phyloP scores from a whole-genome alignment of 2,329 filamentous ascomycete species.

The Fusarium sp. region DNA sequence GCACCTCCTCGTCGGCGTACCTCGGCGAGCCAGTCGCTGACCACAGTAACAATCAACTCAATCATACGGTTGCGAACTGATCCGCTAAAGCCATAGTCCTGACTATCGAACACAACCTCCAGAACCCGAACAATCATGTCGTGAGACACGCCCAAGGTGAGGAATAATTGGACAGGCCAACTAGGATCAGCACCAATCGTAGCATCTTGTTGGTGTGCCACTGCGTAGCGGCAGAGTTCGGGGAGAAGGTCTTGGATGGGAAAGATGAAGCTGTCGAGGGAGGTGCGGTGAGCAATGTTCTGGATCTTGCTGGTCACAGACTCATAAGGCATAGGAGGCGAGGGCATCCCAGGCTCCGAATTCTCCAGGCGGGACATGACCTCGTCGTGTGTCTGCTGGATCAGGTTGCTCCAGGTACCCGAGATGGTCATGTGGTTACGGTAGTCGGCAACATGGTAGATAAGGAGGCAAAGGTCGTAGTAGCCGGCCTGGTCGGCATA shows the following conservation, averaged over 20 bases:
- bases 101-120: conserved; percentile 68
- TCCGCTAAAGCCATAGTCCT: conserved; percentile 70
- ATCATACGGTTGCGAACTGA: conserved; percentile 62
- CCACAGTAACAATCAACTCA: conserved; percentile 65
- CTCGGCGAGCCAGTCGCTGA: conserved; percentile 64
- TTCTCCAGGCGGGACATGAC: conserved; percentile 58
- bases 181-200: conserved; percentile 67
- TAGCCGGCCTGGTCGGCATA: conserved; percentile 94
- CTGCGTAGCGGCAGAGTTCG: conserved; percentile 72
- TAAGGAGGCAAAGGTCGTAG: conserved; percentile 91
- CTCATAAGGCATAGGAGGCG: conserved; percentile 74
- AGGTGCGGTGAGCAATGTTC: conserved; percentile 73
- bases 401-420: conserved; percentile 85
- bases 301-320: conserved; percentile 73
- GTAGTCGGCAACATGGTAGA: conserved; percentile 93
- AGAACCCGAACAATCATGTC: conserved; percentile 68
- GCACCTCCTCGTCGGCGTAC: conserved; percentile 60
- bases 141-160: conserved; percentile 67
- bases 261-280: conserved; percentile 75
- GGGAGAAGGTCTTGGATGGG: conserved; percentile 71
- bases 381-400: conserved; percentile 77
- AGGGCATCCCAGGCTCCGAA: conserved; percentile 55
- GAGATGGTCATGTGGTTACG: conserved; percentile 87
- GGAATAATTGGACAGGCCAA: conserved; percentile 69
- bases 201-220: conserved; percentile 69